These are phyloP conservation scores for Hypocreales sp. DNA, from an alignment of 2,329 filamentous ascomycete genomes.

Conservation along the genomic window DNA sequence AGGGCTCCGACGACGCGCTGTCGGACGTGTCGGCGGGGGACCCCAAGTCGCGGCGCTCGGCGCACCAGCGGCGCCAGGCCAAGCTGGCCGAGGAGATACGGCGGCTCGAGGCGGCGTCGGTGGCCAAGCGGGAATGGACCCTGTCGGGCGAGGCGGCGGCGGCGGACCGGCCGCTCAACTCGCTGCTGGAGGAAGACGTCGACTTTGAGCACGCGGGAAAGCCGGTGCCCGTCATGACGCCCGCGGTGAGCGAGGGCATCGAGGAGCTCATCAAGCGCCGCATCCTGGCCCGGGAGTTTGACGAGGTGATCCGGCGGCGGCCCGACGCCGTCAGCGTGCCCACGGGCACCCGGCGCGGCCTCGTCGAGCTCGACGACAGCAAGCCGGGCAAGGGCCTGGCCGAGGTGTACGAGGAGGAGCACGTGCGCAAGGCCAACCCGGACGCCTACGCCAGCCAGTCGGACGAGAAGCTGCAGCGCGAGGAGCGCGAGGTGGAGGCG, in stretches of 20 bases:
- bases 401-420: constrained; percentile 88
- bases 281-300: constrained; percentile 79
- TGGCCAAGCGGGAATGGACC: constrained; percentile 84
- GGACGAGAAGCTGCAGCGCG: constrained; percentile 67
- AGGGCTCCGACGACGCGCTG: constrained; percentile 48
- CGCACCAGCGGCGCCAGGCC: constrained; percentile 75
- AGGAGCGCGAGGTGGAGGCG: constrained; percentile 67
- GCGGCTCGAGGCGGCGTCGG: constrained; percentile 73
- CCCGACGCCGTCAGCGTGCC: constrained; percentile 57
- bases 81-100: constrained; percentile 84
- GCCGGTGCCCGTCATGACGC: constrained; percentile 84
- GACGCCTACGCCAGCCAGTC: constrained; percentile 64
- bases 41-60: constrained; percentile 59
- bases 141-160: constrained; percentile 78
- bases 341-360: constrained; percentile 47
- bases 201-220: constrained; percentile 95
- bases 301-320: constrained; percentile 72
- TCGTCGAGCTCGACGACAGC: constrained; percentile 69
- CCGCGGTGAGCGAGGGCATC: constrained; percentile 78
- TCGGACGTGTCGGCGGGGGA: constrained; percentile 54
- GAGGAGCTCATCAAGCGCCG: constrained; percentile 89
- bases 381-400: constrained; percentile 81
- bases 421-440: constrained; percentile 63
- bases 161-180: constrained; percentile 72
- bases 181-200: constrained; percentile 82